Percentiles rank a stretch among this genome's conserved stretches.
These are phyloP conservation scores for Gynandropsis gynandra DNA, from an alignment of 345 rosid species.

Conservation along the genomic window DNA sequence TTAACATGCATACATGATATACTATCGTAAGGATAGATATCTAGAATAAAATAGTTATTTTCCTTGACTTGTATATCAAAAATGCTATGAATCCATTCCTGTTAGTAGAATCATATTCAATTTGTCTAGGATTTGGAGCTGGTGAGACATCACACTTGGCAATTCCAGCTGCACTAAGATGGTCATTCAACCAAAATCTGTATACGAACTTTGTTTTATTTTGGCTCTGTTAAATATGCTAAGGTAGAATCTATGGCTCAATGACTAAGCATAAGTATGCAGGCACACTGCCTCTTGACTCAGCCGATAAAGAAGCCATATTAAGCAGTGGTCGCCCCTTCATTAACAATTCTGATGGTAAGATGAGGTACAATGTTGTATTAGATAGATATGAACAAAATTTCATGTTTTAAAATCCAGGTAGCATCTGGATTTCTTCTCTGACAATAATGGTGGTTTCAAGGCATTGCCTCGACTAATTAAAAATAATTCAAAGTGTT, in stretches of 20 bases:
- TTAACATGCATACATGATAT: too few species aligned
- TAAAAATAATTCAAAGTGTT: background rate
- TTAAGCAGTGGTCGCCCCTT: background rate
- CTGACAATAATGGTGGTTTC: background rate
- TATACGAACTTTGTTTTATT: background rate
- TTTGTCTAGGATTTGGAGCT: conserved; percentile 2
- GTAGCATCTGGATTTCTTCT: background rate
- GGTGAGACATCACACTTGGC: background rate
- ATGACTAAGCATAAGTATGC: conserved; percentile 19
- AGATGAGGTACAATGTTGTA: background rate
- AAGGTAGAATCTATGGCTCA: background rate
- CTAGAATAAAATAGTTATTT: background rate
- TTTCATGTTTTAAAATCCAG: too few species aligned
- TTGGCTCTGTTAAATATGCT: background rate
- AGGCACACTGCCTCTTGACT: conserved; percentile 17
- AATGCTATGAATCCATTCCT: background rate
- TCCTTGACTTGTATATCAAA: background rate
- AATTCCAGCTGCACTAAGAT: background rate
- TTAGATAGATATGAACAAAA: too few species aligned
- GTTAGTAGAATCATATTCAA: background rate
- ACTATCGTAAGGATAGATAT: background rate
- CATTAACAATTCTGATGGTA: conserved; percentile 20
- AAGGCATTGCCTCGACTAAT: background rate
- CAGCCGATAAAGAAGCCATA: conserved; percentile 12
- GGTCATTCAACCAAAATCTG: too few species aligned